phyloP scores from a whole-genome alignment of 2,329 filamentous ascomycete genomes.

The Fusarium sp. region DNA sequence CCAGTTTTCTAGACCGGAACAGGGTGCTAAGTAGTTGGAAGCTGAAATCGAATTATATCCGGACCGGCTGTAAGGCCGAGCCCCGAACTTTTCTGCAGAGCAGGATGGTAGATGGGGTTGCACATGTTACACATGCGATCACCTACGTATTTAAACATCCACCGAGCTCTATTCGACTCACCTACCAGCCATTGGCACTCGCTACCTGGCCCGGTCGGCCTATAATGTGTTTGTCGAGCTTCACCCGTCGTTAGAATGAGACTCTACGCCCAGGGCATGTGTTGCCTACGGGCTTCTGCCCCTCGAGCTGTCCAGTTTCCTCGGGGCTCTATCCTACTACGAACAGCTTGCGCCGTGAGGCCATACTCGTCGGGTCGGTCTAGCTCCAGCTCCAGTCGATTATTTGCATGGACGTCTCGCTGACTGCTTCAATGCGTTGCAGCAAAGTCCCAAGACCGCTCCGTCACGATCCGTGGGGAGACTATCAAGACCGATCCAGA shows the following conservation, averaged over 20 bases:
- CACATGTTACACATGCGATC: conserved; percentile 16
- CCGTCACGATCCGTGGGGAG: conserved; percentile 68
- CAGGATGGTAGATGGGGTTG: conserved; percentile 1
- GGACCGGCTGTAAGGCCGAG: conserved; percentile 35
- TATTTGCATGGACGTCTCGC: conserved; percentile 23
- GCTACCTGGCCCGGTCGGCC: conserved; percentile 11
- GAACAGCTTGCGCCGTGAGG: conserved; percentile 37
- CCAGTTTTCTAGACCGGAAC: conserved; percentile 13
- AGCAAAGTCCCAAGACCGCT: conserved; percentile 37
- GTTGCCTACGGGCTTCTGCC: conserved; percentile 43
- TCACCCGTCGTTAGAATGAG: conserved; percentile 35
- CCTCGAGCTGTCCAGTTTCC: conserved; percentile 38
- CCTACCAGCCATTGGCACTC: conserved; percentile 22
- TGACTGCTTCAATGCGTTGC: conserved; percentile 33
- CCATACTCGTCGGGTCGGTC: conserved; percentile 43
- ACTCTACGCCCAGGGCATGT: conserved; percentile 39
- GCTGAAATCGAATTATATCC: conserved; percentile 22
- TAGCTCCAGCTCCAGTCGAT: conserved; percentile 14
- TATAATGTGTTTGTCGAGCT: conserved; percentile 37
- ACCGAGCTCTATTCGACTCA: neutral
- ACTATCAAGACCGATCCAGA: conserved; percentile 66
- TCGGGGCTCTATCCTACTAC: conserved; percentile 38
- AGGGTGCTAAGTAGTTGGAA: conserved; percentile 18
- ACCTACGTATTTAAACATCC: conserved; percentile 4
- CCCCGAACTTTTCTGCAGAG: conserved; percentile 22